Base-by-base conservation (phyloP, 176 grass and related monocot genomes). In the Triticum dicoccoides region DNA sequence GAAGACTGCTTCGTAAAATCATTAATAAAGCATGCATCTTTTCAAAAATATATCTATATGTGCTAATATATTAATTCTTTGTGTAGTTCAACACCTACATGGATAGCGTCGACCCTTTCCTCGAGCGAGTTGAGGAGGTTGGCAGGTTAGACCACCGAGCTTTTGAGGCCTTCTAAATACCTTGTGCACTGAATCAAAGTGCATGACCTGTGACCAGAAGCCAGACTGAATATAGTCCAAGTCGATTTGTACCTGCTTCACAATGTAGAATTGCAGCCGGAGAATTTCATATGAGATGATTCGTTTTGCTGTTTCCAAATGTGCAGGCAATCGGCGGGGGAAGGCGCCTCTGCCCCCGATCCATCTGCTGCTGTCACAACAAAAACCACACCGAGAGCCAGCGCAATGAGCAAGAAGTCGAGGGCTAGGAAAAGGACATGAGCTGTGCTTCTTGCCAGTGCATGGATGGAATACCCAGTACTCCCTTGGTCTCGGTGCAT, bases 11-110 rank as follows among this genome's bases (percentile, higher is more conserved):
- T 54, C 15, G 51, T 18, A 54, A 54, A 54, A 2, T 18, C 51
- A 54, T 54, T 5, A 54, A 0, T 54, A 17, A 54, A 54, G 51
- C 15, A 54, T 2, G 5, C 51, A 7, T 54, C 51, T 18, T 54
- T 54, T 54, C 51, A 54, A 54, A 54, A 54, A 54, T 54, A 18
- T 6, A 54, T 54, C 51, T 54, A 5, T 54, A 54, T 18, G 51
- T 54, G 15, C 51, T 54, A 54, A 54, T 54, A 54, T 54, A 54
- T 54, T 17, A 5, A 18, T 54, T 54, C 51, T 72, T 68, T 75
- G 8, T 83, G 38, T 83, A 98, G 95, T 82, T 91, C 69, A 39
- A 82, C 32, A 21, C 23, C n/a, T 78, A 85, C 75, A 71, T 89
- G 51, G 90, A 73, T 47, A 73, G 29, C 11, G 1, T 88, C 0